These are phyloP conservation scores for Trichosporon sp. DNA, from an alignment of 1,284 basidiomycete species.

Conservation along the genomic window DNA sequence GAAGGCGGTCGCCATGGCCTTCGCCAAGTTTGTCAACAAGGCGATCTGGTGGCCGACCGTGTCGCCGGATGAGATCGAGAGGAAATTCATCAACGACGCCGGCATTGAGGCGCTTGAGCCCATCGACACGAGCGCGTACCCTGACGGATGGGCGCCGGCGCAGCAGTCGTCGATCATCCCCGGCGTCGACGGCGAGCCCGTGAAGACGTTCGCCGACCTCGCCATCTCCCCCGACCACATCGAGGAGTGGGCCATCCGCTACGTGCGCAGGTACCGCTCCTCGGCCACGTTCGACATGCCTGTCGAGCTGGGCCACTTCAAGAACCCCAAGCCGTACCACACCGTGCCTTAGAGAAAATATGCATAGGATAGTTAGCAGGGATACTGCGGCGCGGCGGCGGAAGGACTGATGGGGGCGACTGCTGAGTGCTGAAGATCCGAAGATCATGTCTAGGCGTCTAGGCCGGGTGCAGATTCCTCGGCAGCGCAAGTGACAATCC, in stretches of 20 bases:
- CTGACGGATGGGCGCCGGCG: constrained; percentile 51
- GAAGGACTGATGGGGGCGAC: too few relatives aligned
- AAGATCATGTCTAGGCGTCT: too few relatives aligned
- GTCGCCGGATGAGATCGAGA: constrained; percentile 82
- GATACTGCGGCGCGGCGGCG: background rate
- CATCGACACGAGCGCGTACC: constrained; percentile 31
- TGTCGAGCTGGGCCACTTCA: constrained; percentile 49
- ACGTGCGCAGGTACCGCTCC: constrained; percentile 82
- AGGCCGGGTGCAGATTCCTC: background rate
- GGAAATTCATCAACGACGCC: constrained; percentile 80
- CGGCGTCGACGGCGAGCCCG: constrained; percentile 47
- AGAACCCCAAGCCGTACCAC: constrained; percentile 50
- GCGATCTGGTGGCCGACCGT: constrained; percentile 88
- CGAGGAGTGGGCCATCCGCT: constrained; percentile 85
- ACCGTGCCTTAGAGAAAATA: constrained; percentile 47
- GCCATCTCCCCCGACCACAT: constrained; percentile 70
- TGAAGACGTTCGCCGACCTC: constrained; percentile 54
- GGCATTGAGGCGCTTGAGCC: constrained; percentile 60
- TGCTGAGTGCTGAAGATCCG: too few relatives aligned
- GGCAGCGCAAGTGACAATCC: background rate
- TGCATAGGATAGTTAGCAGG: constrained; percentile 9
- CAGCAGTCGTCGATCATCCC: constrained; percentile 50
- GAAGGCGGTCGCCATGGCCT: constrained; percentile 63
- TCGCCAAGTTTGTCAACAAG: constrained; percentile 65
- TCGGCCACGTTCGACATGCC: constrained; percentile 54